A percentile compares a stretch with the other conserved stretches of the same genome.
These are phyloP conservation scores for Mortierella sp. DNA, from an alignment of 371 early-diverging fungal genomes.

Conservation along the genomic window DNA sequence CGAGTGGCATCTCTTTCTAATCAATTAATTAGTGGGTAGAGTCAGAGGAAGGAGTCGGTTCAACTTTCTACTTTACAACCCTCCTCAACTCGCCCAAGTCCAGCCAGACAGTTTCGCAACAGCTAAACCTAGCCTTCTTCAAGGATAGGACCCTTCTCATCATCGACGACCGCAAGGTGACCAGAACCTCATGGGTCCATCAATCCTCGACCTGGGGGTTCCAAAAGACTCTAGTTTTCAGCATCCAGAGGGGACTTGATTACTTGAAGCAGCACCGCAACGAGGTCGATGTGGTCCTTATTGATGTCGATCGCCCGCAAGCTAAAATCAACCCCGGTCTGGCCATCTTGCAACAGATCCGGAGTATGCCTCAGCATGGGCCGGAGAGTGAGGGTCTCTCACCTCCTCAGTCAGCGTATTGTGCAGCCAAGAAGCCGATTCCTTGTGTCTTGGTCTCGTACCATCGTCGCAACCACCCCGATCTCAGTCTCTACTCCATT, in stretches of 20 bases:
- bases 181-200: slow-evolving; percentile 32
- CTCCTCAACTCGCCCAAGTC: slow-evolving; percentile 30
- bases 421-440: slow-evolving; percentile 4
- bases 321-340: slow-evolving; percentile 30
- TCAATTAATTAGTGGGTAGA: slow-evolving; percentile 30
- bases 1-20: neutral
- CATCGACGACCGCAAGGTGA: slow-evolving; percentile 35
- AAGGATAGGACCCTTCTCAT: slow-evolving; percentile 31
- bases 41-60: slow-evolving; percentile 34
- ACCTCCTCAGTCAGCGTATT: neutral
- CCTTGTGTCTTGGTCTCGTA: slow-evolving; percentile 42
- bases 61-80: slow-evolving; percentile 36
- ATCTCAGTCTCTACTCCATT: neutral
- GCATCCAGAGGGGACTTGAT: slow-evolving; percentile 33
- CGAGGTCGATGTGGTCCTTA: slow-evolving; percentile 26
- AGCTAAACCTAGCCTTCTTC: slow-evolving; percentile 34
- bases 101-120: slow-evolving; percentile 32
- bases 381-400: neutral
- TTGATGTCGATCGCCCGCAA: slow-evolving; percentile 32
- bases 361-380: neutral
- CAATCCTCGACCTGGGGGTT: slow-evolving; percentile 46
- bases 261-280: slow-evolving; percentile 20
- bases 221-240: slow-evolving; percentile 27
- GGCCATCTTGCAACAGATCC: slow-evolving; percentile 30
- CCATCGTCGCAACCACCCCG: slow-evolving; percentile 19